phyloP scores from a whole-genome alignment of 2,329 filamentous ascomycete genomes.

The Magnaporthiopsis incrustans region DNA sequence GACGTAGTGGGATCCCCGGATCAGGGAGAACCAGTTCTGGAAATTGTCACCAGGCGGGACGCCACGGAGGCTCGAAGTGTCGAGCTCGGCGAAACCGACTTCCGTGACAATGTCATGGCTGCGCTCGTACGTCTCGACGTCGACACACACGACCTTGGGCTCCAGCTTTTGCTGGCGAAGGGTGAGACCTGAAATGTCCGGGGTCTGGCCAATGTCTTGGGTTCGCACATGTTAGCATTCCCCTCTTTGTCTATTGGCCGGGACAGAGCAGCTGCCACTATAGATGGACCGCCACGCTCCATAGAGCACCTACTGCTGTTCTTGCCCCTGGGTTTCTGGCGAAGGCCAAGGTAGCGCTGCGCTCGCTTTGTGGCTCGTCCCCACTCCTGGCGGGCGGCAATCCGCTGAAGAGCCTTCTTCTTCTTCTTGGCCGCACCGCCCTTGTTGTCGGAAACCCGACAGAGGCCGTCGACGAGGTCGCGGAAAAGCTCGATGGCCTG shows the following conservation, averaged over 20 bases:
- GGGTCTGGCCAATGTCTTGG: neutral
- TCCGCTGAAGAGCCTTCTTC: slow-evolving; percentile 17
- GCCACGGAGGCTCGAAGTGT: slow-evolving; percentile 50
- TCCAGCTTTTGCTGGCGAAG: slow-evolving; percentile 40
- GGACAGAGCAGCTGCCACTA: neutral
- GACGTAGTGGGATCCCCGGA: slow-evolving; percentile 68
- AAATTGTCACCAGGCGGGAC: slow-evolving; percentile 54
- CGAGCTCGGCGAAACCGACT: slow-evolving; percentile 74
- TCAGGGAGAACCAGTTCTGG: slow-evolving; percentile 56
- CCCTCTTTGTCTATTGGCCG: neutral
- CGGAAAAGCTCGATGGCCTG: slow-evolving; percentile 39
- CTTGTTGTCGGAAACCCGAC: slow-evolving; percentile 40
- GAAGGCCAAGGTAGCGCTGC: slow-evolving; percentile 64
- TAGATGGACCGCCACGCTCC: neutral
- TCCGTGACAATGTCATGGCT: slow-evolving; percentile 66
- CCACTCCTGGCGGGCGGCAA: slow-evolving; percentile 42
- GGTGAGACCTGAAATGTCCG: slow-evolving; percentile 19
- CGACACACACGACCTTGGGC: slow-evolving; percentile 69
- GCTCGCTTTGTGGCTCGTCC: slow-evolving; percentile 51
- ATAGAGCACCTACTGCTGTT: neutral
- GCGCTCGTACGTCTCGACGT: slow-evolving; percentile 74
- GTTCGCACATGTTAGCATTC: neutral
- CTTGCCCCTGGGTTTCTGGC: neutral
- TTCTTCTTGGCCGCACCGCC: slow-evolving; percentile 35
- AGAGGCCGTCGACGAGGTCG: slow-evolving; percentile 42